Evolutionary conservation across 768 basidiomycete species (phyloP), one percentile per base, ranked within the genome.

Genomic region (Suillus subalutaceus): DNA sequence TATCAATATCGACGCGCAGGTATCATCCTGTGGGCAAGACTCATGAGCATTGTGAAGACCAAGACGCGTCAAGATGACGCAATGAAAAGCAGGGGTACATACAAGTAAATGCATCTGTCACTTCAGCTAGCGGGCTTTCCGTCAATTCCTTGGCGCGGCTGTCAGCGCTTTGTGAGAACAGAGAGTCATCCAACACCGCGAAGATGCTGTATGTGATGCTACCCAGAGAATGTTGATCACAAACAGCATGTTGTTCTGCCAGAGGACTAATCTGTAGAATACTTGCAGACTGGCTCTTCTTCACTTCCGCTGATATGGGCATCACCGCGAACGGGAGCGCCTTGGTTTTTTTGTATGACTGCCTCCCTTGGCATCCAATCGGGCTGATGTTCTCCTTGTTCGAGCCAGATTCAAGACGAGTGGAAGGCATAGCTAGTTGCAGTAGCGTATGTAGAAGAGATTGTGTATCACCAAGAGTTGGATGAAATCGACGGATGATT

Each of bases 51-150:
- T 26, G 13, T 26, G 38, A 40, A 43, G 16, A 30, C 5, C 40
- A 10, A 30, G 30, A 30, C 18, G 12, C 26, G n/a, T n/a, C n/a
- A n/a, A n/a, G n/a, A 58, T 58, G 23, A 58, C 37, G n/a, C 7
- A 23, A n/a, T 16, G 35, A 55, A 57, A 48, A 23, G 52, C 12
- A 61, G 18, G 53, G 16, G 3, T 26, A 63, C 55, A 32, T 20
- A 60, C 41, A 50, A 18, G n/a, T 26, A 58, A 59, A 67, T 37
- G 66, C 66, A 30, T 67, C 66, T 26, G 66, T 58, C 26, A 67
- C 46, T 38, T 67, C 66, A 32, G 57, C 65, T 15, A 67, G 58
- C 30, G 66, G 66, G 40, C 56, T 67, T 38, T 67, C 66, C 23
- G 66, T 67, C 32, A 67, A 59, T 40, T 67, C 66, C 66, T 50